Evolutionary conservation across 805 yeast genomes (phyloP).

Genomic region (Zygosaccharomyces pseudorouxii): DNA sequence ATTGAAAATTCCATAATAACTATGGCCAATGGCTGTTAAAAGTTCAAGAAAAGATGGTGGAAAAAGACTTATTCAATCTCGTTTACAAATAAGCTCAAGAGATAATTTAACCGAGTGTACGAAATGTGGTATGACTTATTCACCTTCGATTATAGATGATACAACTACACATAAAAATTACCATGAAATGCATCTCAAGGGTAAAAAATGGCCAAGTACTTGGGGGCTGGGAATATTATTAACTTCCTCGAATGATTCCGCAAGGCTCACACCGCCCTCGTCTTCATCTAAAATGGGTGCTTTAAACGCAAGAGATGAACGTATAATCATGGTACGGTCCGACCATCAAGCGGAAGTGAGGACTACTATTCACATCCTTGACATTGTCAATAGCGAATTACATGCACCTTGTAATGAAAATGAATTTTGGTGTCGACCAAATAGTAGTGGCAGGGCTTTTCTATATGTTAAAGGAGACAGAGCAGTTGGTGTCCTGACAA

Average conservation of each 20-base stretch:
- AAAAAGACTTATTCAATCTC: slow-evolving; percentile 17
- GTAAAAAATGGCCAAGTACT: slow-evolving; percentile 44
- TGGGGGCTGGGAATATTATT: slow-evolving; percentile 33
- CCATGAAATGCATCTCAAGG: slow-evolving; percentile 47
- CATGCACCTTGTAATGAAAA: slow-evolving; percentile 52
- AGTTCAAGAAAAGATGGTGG: neutral
- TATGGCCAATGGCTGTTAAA: neutral
- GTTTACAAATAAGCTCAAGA: slow-evolving; percentile 15
- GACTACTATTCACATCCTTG: slow-evolving; percentile 41
- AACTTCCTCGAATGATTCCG: neutral
- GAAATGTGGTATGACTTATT: slow-evolving; percentile 30
- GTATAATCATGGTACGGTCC: slow-evolving; percentile 37
- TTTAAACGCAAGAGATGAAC: slow-evolving; percentile 18
- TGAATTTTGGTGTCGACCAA: slow-evolving; percentile 35
- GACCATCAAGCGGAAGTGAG: slow-evolving; percentile 32
- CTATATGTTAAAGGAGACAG: slow-evolving; percentile 42
- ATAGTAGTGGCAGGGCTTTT: slow-evolving; percentile 43
- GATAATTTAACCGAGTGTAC: slow-evolving; percentile 19
- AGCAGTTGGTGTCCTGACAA: slow-evolving; percentile 54
- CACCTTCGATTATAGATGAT: slow-evolving; percentile 20
- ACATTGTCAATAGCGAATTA: slow-evolving; percentile 54
- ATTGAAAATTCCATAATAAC: neutral
- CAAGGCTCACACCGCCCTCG: slow-evolving; percentile 15
- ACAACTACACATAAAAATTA: slow-evolving; percentile 42
- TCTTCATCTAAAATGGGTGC: slow-evolving; percentile 8